Evolutionary conservation across 2,329 filamentous ascomycete genomes (phyloP).

Genomic region (Cladorrhinum sp.): DNA sequence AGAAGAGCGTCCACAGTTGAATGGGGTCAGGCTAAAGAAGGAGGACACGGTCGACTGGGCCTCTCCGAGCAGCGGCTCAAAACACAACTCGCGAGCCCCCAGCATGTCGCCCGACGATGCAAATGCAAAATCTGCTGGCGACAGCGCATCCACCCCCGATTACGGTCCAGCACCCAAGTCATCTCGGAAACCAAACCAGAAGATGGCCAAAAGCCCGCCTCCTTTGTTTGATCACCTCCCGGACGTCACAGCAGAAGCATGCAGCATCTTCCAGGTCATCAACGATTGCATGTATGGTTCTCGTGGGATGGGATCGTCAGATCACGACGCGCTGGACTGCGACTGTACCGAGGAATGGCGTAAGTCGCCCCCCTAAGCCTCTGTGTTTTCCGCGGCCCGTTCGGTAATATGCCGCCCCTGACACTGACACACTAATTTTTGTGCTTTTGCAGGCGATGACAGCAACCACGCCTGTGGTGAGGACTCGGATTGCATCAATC

Average conservation of each 20-base stretch:
- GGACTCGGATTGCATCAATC: conserved; percentile 97
- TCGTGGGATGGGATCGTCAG: conserved; percentile 85
- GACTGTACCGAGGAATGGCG: conserved; percentile 94
- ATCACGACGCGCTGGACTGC: conserved; percentile 87
- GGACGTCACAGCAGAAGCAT: conserved; percentile 75
- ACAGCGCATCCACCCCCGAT: conserved; percentile 47
- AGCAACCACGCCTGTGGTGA: conserved; percentile 87
- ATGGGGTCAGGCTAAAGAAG: conserved; percentile 40
- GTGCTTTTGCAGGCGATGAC: conserved; percentile 48
- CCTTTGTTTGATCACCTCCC: conserved; percentile 69
- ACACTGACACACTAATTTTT: conserved; percentile 22
- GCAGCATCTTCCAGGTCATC: conserved; percentile 74
- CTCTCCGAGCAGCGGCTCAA: conserved; percentile 39
- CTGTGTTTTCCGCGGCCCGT: conserved; percentile 1
- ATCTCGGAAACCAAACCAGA: conserved; percentile 71
- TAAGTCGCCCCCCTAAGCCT: conserved; percentile 50
- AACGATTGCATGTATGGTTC: conserved; percentile 85
- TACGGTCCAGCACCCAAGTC: conserved; percentile 63
- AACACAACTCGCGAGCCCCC: conserved; percentile 39
- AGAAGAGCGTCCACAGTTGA: conserved; percentile 38
- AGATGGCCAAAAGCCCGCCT: conserved; percentile 51
- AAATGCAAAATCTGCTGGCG: conserved; percentile 47
- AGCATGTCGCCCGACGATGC: conserved; percentile 44
- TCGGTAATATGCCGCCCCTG: conserved; percentile 17
- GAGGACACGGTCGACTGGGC: conserved; percentile 39